phyloP scores from a whole-genome alignment of 73 alveolate genomes.

The Effrenium voratum region DNA sequence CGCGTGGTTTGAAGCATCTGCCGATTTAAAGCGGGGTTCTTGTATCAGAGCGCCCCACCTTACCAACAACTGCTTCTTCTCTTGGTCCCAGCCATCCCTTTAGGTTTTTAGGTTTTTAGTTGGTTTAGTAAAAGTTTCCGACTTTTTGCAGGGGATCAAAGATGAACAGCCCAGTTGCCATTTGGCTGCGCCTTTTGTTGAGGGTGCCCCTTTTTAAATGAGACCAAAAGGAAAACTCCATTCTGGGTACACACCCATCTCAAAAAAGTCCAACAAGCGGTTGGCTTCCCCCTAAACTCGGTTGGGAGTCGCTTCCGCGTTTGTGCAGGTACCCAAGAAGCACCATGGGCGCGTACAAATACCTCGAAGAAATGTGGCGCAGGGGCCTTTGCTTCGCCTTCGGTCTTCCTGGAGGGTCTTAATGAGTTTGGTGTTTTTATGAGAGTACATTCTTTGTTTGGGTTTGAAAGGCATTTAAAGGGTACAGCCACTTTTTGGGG shows the following conservation, averaged over 20 bases:
- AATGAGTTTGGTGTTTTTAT: too few relatives aligned
- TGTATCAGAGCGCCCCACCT: neutral
- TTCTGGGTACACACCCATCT: neutral
- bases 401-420: too few relatives aligned
- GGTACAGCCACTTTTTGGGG: too few relatives aligned
- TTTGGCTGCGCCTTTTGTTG: neutral
- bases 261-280: neutral
- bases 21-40: neutral
- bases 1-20: neutral
- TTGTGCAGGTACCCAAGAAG: constrained; percentile 10
- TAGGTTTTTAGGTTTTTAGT: neutral
- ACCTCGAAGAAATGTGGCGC: constrained; percentile 68
- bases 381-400: neutral
- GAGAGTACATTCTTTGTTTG: neutral
- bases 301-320: neutral
- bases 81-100: too few relatives aligned
- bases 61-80: too few relatives aligned
- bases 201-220: neutral
- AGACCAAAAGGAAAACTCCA: neutral
- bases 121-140: neutral
- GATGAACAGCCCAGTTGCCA: neutral
- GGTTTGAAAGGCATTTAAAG: neutral
- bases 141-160: neutral
- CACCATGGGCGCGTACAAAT: constrained; percentile 82
- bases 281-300: neutral